Base-by-base conservation (phyloP, 2,329 filamentous ascomycete species). In the Ophiobolus disseminans region DNA sequence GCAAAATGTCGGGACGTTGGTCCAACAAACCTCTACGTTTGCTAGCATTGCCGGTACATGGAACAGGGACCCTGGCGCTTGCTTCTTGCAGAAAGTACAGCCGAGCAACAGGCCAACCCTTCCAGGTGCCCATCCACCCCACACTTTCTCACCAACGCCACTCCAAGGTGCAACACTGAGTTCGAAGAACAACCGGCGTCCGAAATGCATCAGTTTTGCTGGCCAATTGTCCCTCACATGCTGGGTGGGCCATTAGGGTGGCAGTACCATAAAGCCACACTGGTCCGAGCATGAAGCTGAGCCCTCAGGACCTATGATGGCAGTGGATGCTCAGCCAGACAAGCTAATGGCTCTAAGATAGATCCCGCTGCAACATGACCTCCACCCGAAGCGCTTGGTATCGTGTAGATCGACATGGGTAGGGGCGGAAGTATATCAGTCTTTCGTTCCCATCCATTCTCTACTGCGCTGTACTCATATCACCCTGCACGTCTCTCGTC, bases 371-470 rank as follows among this genome's bases (percentile, higher is more conserved):
- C 53, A 48, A 53, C 47, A 62, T 60, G 59, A 54, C 60, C 60
- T 65, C 50, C 55, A 48, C 46, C 45, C 21, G 48, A 45, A 51
- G 50, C 55, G 57, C 61, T 66, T 57, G 55, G 51, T 50, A 43
- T 48, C 25, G 9, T 25, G 37, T 16, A 47, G 44, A 53, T 43
- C 41, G 51, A 54, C 60, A 58, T 54, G 63, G 66, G 58, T 58
- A 45, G 39, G 48, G 58, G 51, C 45, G 64, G 62, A 66, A 53
- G 52, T 72, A 73, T 72, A 72, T 72, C 67, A 71, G 55, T 44
- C 50, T 57, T 45, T 44, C 38, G 47, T 48, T 38, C 52, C 65
- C 60, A 50, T 37, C 34, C 43, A 53, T 59, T 41, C 35, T 48
- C 43, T 38, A 20, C 19, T 22, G 13, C 20, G 7, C 13, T 20